Evolutionary conservation across 805 yeast genomes (phyloP).

Genomic region (Starmerella vitae): DNA sequence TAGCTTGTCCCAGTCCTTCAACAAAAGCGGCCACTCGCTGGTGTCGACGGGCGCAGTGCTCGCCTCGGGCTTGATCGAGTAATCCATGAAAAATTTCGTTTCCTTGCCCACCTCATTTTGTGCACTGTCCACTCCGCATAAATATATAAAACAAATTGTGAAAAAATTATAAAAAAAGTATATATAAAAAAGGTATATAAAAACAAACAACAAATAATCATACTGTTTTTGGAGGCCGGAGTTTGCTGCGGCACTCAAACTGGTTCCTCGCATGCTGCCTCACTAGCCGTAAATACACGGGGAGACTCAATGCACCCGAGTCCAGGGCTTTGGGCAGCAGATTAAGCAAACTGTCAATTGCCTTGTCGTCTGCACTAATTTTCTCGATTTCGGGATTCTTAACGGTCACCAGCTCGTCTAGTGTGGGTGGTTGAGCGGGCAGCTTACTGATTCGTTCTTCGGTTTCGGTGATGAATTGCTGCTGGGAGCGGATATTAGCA

Average conservation of each 20-base stretch:
- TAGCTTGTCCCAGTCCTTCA: conserved; percentile 87
- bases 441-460: not conserved
- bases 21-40: conserved; percentile 86
- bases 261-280: conserved; percentile 52
- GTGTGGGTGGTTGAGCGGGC: not conserved
- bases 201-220: not conserved
- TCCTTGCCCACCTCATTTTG: not conserved
- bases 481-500: not conserved
- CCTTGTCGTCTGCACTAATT: conserved; percentile 49
- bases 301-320: conserved; percentile 33
- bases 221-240: not conserved
- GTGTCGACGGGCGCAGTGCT: conserved; percentile 66
- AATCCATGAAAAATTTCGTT: conserved; percentile 22
- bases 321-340: conserved; percentile 46
- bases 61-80: conserved; percentile 74
- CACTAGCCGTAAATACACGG: conserved; percentile 34
- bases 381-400: conserved; percentile 51
- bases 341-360: conserved; percentile 55
- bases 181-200: not conserved
- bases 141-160: too few relatives aligned
- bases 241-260: conserved; percentile 31
- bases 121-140: too few relatives aligned
- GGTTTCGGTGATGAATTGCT: not conserved
- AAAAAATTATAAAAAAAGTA: not conserved
- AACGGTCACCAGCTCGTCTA: conserved; percentile 32